Conservation (phyloP, 2,329 filamentous ascomycete genomes). For the Diaporthe vaccinii region DNA sequence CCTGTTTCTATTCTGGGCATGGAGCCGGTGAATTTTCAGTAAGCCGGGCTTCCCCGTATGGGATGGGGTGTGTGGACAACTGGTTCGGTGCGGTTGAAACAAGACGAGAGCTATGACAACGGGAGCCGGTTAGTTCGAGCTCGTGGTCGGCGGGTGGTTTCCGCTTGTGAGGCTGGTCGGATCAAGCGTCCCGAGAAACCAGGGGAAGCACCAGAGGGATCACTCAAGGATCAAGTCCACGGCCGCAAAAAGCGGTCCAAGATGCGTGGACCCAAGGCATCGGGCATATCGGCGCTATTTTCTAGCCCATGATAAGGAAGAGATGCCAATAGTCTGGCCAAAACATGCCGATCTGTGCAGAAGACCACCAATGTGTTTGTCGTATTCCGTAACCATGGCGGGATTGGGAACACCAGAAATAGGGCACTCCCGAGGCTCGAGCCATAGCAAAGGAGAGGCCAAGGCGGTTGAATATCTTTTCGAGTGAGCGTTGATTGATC, state of each 20-base stretch:
- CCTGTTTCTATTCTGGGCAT: constrained; percentile 23
- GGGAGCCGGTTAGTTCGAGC: constrained; percentile 20
- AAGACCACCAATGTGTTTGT: not conserved
- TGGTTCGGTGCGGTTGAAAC: constrained; percentile 7
- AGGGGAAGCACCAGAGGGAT: constrained; percentile 1
- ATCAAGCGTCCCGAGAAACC: constrained; percentile 16
- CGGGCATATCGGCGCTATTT: constrained; percentile 20
- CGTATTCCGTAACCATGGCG: constrained; percentile 17
- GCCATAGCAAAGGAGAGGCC: not conserved
- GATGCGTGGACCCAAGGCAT: not conserved
- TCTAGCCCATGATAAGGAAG: constrained; percentile 17
- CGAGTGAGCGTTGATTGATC: not conserved
- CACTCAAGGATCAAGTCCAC: not conserved
- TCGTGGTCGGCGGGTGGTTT: constrained; percentile 18
- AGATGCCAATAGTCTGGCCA: constrained; percentile 21
- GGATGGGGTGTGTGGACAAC: not conserved
- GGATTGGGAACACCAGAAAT: constrained; percentile 8
- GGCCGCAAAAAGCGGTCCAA: constrained; percentile 19
- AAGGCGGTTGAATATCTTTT: not conserved
- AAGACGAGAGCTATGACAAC: constrained; percentile 12
- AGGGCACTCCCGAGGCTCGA: constrained; percentile 10
- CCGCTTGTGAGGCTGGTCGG: constrained; percentile 6
- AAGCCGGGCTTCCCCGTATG: constrained; percentile 19
- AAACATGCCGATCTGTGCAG: constrained; percentile 29
- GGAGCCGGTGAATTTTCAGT: not conserved